phyloP scores from a whole-genome alignment of 2,329 filamentous ascomycete genomes.

The Parasarocladium wereldwijsianum region DNA sequence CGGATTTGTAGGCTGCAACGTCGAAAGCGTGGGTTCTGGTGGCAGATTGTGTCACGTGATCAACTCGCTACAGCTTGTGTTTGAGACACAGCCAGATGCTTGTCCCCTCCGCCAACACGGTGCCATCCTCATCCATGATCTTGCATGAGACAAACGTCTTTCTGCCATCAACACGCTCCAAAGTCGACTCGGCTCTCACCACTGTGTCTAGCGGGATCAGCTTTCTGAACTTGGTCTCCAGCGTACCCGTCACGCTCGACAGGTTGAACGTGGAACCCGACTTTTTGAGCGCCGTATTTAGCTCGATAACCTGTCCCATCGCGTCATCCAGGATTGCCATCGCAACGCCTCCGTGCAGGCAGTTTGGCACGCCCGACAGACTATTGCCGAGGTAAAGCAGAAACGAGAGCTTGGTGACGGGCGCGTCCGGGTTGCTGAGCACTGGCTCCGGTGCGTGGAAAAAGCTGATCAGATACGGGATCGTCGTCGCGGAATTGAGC shows the following conservation, averaged over 20 bases:
- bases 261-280: constrained; percentile 12
- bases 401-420: constrained; percentile 14
- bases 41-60: too few relatives aligned
- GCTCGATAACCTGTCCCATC: constrained; percentile 19
- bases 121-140: constrained; percentile 15
- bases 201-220: constrained; percentile 15
- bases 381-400: constrained; percentile 19
- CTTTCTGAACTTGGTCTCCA: constrained; percentile 20
- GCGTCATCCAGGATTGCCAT: constrained; percentile 22
- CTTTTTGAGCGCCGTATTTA: constrained; percentile 19
- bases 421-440: constrained; percentile 4
- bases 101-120: constrained; percentile 14
- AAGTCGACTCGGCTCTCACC: constrained; percentile 16
- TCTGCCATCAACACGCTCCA: constrained; percentile 17
- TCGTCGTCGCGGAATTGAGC: constrained; percentile 13
- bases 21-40: too few relatives aligned
- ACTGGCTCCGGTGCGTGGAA: constrained; percentile 8
- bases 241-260: constrained; percentile 17
- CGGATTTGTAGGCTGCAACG: too few relatives aligned
- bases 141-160: constrained; percentile 17
- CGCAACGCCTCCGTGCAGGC: constrained; percentile 22
- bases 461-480: constrained; percentile 20
- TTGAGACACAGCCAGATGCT: constrained; percentile 19
- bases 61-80: constrained; percentile 14
- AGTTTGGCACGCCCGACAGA: constrained; percentile 16